These are phyloP conservation scores for Selaginella moellendorffii DNA, from an alignment of 75 land plant species.

Conservation along the genomic window DNA sequence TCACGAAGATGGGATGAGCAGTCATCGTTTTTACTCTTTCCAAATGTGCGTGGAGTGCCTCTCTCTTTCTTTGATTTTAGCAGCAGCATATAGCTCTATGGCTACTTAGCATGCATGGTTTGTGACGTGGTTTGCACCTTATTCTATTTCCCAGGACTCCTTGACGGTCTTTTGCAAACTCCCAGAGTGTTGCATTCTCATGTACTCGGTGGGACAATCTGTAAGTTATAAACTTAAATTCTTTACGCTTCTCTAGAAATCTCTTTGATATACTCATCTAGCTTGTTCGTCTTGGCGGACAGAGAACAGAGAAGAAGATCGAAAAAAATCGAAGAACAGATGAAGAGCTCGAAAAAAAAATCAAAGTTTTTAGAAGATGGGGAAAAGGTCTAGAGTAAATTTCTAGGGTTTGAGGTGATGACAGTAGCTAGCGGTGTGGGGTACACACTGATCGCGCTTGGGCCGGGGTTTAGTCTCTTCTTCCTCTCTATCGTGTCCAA, in stretches of 20 bases:
- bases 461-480: conserved; percentile 77
- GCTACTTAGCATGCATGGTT: background rate
- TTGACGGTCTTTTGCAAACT: background rate
- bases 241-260: too few species aligned
- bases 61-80: background rate
- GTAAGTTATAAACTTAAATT: background rate
- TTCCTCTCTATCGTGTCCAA: conserved; percentile 52
- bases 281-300: too few species aligned
- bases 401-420: too few species aligned
- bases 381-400: too few species aligned
- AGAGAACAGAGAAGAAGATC: too few species aligned
- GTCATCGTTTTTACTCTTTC: too few species aligned
- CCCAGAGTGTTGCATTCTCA: background rate
- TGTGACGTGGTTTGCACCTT: too few species aligned
- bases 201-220: background rate
- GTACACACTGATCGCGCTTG: conserved; percentile 66
- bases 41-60: background rate
- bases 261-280: too few species aligned
- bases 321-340: too few species aligned
- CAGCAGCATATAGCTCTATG: background rate
- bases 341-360: too few species aligned
- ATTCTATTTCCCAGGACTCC: background rate
- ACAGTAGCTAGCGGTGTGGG: conserved; percentile 69
- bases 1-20: background rate
- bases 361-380: too few species aligned